phyloP scores from a whole-genome alignment of 139 green algal species.

The Chlamydomonas incerta region DNA sequence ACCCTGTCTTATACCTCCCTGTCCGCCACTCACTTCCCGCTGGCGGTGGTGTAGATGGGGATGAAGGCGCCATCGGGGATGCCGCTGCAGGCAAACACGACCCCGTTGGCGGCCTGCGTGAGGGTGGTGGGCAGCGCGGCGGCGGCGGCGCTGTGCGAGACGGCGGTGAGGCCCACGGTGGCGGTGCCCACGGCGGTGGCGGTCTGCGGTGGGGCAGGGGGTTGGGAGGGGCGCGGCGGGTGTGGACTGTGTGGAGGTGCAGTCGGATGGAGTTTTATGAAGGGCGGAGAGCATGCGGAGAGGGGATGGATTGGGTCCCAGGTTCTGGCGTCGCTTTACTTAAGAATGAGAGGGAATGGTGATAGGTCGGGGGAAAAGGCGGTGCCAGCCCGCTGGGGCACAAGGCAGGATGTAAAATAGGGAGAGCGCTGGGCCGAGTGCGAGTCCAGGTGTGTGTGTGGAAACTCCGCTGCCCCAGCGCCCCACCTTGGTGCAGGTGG shows the following conservation, averaged over 20 bases:
- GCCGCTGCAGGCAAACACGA: conserved; percentile 4
- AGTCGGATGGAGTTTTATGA: not conserved
- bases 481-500: conserved; percentile 29
- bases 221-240: too few relatives aligned
- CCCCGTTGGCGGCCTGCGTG: not conserved
- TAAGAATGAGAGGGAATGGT: too few relatives aligned
- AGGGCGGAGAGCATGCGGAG: too few relatives aligned
- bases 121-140: not conserved
- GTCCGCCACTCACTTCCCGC: not conserved
- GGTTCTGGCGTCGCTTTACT: too few relatives aligned
- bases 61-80: not conserved
- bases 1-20: too few relatives aligned
- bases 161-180: not conserved
- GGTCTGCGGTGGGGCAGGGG: not conserved
- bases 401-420: too few relatives aligned
- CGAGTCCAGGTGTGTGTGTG: too few relatives aligned
- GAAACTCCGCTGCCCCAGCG: too few relatives aligned
- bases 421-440: too few relatives aligned
- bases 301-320: too few relatives aligned
- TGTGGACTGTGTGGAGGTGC: not conserved
- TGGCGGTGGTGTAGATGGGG: conserved; percentile 3
- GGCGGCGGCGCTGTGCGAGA: not conserved
- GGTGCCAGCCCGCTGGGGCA: too few relatives aligned
- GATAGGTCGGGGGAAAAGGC: too few relatives aligned
- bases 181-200: not conserved